Conservation (phyloP, 2,329 filamentous ascomycete genomes). For the Aspergillus fijiensis region DNA sequence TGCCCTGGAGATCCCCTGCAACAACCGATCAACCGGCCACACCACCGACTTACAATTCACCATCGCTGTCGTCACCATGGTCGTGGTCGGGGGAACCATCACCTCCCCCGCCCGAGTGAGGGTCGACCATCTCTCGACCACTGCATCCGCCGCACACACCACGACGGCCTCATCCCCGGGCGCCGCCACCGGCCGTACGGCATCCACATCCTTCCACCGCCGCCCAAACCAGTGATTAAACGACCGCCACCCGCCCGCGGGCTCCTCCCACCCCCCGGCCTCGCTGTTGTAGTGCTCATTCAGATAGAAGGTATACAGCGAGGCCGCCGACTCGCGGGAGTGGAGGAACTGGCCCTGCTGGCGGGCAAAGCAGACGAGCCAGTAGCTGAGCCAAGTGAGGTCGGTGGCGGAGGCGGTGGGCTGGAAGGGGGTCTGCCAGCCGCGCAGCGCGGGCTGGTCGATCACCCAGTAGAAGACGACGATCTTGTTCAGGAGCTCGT, state of each 20-base stretch:
- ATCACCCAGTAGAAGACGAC: slow-evolving; percentile 14
- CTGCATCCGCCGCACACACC: background rate
- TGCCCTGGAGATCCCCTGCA: too few species aligned
- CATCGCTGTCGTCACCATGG: too few species aligned
- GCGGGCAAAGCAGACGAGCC: slow-evolving; percentile 12
- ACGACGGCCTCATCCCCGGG: background rate
- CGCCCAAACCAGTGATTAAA: slow-evolving; percentile 17
- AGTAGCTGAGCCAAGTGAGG: slow-evolving; percentile 16
- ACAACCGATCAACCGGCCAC: too few species aligned
- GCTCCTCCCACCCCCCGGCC: background rate
- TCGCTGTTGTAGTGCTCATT: slow-evolving; percentile 7
- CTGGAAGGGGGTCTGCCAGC: slow-evolving; percentile 9
- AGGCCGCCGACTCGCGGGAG: slow-evolving; percentile 6
- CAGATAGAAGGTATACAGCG: slow-evolving; percentile 8
- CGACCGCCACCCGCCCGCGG: slow-evolving; percentile 8
- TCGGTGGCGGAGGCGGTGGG: background rate
- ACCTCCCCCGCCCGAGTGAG: too few species aligned
- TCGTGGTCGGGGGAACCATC: too few species aligned
- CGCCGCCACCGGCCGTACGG: slow-evolving; percentile 1
- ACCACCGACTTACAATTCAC: too few species aligned
- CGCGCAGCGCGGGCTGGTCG: slow-evolving; percentile 11
- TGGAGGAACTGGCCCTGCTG: slow-evolving; percentile 12
- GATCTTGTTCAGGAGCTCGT: slow-evolving; percentile 12
- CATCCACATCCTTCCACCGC: background rate
- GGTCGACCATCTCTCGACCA: too few species aligned